phyloP scores from a whole-genome alignment of 1,284 basidiomycete genomes.

The Melanopsichium pennsylvanicum region DNA sequence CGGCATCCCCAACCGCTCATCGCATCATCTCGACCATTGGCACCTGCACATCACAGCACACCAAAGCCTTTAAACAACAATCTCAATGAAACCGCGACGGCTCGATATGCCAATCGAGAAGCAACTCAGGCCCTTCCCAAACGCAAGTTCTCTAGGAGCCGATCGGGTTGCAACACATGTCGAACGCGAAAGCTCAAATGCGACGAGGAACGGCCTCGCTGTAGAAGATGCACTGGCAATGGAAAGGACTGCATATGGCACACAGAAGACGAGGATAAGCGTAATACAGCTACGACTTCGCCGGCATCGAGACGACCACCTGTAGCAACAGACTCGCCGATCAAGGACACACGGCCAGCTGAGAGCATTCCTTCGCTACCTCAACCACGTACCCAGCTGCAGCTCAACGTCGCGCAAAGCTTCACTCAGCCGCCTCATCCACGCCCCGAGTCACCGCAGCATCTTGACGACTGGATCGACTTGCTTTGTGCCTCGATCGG shows the following conservation, averaged over 20 bases:
- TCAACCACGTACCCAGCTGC: neutral
- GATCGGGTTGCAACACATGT: slow-evolving; percentile 12
- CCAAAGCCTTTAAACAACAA: no score
- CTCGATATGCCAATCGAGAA: no score
- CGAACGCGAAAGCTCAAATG: slow-evolving; percentile 22
- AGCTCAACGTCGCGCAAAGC: neutral
- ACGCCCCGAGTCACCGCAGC: slow-evolving; percentile 4
- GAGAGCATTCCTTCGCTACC: no score
- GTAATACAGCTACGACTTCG: neutral
- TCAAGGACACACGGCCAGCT: no score
- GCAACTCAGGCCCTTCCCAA: slow-evolving; percentile 1
- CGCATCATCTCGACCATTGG: no score
- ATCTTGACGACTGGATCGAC: slow-evolving; percentile 23
- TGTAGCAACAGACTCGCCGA: no score
- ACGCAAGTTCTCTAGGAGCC: slow-evolving; percentile 10
- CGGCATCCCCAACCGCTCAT: no score
- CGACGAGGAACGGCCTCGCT: slow-evolving; percentile 19
- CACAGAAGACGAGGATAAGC: slow-evolving; percentile 1
- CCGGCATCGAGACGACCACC: no score
- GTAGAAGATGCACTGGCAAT: slow-evolving; percentile 13
- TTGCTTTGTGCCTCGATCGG: slow-evolving; percentile 13
- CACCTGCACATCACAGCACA: no score
- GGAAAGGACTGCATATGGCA: neutral
- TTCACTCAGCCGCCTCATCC: no score
- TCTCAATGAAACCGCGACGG: no score